A percentile compares a stretch with the other conserved stretches of the same genome.
These are phyloP conservation scores for Withania somnifera DNA, from an alignment of 305 asterid species.

Conservation along the genomic window DNA sequence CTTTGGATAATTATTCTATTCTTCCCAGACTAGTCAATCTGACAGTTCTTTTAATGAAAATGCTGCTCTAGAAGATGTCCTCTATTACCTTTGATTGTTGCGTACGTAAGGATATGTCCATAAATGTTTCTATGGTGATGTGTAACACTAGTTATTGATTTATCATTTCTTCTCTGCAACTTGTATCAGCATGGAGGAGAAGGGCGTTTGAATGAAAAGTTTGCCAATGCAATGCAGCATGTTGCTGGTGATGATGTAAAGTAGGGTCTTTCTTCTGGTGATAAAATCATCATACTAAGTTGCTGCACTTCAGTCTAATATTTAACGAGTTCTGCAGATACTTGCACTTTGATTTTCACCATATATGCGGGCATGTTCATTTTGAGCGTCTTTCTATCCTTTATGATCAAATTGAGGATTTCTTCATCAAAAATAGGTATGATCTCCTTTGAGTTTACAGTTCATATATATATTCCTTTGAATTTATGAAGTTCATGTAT, in stretches of 20 bases:
- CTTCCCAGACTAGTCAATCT: background rate
- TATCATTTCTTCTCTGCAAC: background rate
- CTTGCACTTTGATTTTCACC: constrained; percentile 95
- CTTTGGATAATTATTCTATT: background rate
- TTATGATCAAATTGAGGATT: constrained; percentile 89
- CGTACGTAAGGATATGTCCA: background rate
- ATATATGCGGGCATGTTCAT: constrained; percentile 94
- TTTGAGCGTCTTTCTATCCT: constrained; percentile 95
- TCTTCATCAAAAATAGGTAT: constrained; percentile 90
- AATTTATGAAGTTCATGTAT: background rate
- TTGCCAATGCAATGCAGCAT: constrained; percentile 65
- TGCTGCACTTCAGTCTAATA: constrained; percentile 7
- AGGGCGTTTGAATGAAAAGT: constrained; percentile 79
- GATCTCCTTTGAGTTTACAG: background rate
- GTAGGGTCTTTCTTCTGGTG: constrained; percentile 25
- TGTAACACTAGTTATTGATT: background rate
- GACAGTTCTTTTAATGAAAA: background rate
- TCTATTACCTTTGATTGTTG: background rate
- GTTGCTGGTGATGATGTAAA: constrained; percentile 83
- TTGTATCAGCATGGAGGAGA: constrained; percentile 80
- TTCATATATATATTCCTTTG: background rate
- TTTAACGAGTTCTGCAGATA: constrained; percentile 49
- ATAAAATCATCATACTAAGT: background rate
- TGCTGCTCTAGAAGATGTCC: background rate
- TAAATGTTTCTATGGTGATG: background rate